Evolutionary conservation across 805 yeast genomes (phyloP).

Genomic region (Schizosaccharomyces japonicus): DNA sequence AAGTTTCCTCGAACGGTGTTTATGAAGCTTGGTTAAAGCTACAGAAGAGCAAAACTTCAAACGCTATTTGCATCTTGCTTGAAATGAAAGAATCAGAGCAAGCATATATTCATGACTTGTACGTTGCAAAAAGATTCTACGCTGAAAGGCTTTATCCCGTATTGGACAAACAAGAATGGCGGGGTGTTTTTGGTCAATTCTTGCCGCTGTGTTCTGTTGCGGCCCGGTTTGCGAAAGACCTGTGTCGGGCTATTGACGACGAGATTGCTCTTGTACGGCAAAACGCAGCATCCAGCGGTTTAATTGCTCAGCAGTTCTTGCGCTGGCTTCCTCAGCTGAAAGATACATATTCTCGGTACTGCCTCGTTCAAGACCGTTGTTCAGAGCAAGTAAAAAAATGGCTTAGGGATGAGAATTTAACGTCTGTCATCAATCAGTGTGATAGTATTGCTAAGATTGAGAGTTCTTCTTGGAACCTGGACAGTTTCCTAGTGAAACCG

Average conservation of each 20-base stretch:
- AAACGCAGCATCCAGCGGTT: not conserved
- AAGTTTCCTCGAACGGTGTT: no score
- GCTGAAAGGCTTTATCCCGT: not conserved
- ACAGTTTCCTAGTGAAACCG: not conserved
- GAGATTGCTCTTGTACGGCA: not conserved
- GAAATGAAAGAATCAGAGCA: not conserved
- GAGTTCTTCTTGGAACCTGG: not conserved
- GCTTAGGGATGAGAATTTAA: not conserved
- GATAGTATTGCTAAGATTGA: constrained; percentile 2
- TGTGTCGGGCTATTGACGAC: not conserved
- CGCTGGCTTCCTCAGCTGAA: not conserved
- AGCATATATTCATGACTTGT: not conserved
- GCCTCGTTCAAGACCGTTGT: not conserved
- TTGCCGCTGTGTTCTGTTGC: not conserved
- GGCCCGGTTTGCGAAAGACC: not conserved
- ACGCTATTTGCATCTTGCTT: not conserved
- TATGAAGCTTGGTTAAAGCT: no score
- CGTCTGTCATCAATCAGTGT: not conserved
- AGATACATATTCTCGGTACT: not conserved
- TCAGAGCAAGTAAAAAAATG: not conserved
- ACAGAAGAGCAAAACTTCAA: not conserved
- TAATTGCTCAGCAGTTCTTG: not conserved
- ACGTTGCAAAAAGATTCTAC: not conserved
- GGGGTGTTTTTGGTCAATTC: not conserved
- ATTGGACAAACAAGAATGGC: not conserved